These are phyloP conservation scores for Nannochloropsis oceanica DNA, from an alignment of 108 stramenopile species.

Conservation along the genomic window DNA sequence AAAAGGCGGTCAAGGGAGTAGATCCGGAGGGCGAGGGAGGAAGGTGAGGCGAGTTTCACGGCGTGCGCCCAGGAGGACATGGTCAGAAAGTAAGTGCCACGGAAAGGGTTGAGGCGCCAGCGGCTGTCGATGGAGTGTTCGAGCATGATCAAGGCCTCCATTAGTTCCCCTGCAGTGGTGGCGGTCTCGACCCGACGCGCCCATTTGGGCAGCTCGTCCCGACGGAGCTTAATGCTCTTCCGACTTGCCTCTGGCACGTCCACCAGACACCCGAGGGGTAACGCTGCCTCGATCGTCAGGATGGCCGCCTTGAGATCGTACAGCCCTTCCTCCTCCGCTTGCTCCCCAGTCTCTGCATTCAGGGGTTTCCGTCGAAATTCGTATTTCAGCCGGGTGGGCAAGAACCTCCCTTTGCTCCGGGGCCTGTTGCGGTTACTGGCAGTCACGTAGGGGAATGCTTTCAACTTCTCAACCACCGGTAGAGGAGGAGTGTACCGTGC, in stretches of 20 bases:
- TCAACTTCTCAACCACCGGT: background rate
- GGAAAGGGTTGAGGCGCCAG: background rate
- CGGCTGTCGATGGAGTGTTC: background rate
- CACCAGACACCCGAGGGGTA: background rate
- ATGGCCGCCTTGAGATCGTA: background rate
- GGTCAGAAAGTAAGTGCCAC: background rate
- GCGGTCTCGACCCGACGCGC: background rate
- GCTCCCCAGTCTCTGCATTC: background rate
- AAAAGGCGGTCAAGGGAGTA: background rate
- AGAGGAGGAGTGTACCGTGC: background rate
- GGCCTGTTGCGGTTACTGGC: background rate
- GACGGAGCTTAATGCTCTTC: background rate
- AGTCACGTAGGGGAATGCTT: background rate
- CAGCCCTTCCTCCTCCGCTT: background rate
- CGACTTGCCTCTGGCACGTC: background rate
- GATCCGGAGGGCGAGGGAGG: background rate
- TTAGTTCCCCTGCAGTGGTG: background rate
- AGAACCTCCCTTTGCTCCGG: background rate
- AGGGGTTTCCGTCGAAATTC: background rate
- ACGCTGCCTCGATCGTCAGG: background rate
- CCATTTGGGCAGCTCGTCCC: background rate
- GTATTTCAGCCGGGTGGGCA: background rate
- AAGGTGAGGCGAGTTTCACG: background rate
- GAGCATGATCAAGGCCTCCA: background rate
- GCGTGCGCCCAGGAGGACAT: background rate